phyloP scores from a whole-genome alignment of 495 filamentous ascomycete genomes.

The Lasiosphaeriaceae sp. region DNA sequence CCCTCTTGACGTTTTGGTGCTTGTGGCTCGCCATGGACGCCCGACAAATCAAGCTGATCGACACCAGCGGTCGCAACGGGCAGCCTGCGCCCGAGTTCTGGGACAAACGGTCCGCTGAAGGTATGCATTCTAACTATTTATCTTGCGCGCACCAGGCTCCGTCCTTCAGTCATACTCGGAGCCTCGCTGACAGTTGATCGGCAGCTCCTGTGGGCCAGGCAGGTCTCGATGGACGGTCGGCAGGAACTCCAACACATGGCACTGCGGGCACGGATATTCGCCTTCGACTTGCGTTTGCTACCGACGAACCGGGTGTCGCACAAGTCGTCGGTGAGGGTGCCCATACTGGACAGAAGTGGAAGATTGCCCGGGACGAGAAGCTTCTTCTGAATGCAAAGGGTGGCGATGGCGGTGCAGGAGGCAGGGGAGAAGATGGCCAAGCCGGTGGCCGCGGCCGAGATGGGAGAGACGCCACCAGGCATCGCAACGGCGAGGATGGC shows the following conservation, averaged over 20 bases:
- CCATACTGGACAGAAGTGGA: constrained; percentile 4
- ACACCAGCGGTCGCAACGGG: constrained; percentile 5
- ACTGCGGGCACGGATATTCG: constrained; percentile 5
- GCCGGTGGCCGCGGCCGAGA: constrained; percentile 31
- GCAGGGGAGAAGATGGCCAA: constrained; percentile 11
- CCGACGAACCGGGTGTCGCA: constrained; percentile 1
- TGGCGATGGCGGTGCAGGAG: constrained; percentile 9
- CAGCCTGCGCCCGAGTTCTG: constrained; percentile 4
- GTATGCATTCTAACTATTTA: neutral
- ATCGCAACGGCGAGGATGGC: constrained; percentile 18
- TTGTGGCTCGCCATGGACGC: constrained; percentile 1
- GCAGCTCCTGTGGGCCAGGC: constrained; percentile 2
- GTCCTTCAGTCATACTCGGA: neutral
- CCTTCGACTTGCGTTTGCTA: constrained; percentile 1
- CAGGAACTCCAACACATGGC: constrained; percentile 1
- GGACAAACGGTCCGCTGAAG: constrained; percentile 1
- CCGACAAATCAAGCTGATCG: constrained; percentile 1
- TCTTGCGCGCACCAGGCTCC: no score
- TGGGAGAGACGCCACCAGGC: constrained; percentile 28
- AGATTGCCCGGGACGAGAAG: neutral
- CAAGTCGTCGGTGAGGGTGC: constrained; percentile 4
- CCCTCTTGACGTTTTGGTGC: neutral
- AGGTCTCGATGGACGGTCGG: constrained; percentile 1
- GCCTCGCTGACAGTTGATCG: neutral
- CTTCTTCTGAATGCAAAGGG: constrained; percentile 5